Base-by-base conservation (phyloP, 1,139 yeast species). In the Candida sanyaensis region DNA sequence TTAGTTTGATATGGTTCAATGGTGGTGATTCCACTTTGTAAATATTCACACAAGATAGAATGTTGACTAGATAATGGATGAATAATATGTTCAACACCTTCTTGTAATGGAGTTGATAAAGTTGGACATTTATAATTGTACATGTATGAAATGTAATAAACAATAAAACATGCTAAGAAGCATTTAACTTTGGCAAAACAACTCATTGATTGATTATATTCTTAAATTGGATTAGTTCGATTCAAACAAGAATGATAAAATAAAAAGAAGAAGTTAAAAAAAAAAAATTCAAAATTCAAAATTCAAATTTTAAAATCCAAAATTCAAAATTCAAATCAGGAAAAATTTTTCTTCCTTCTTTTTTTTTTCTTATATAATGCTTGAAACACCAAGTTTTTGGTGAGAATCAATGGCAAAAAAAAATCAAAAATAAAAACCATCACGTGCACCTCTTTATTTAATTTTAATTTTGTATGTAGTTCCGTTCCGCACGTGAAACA, bases 71-170 rank as follows among this genome's bases (percentile, higher is more conserved):
- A 77, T 52, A 73, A 66, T 45, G 80, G 80, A 55, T 73, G 78
- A 55, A 71, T 60, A 44, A 70, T 64, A 21, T 53, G 44, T 45
- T 65, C 59, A 50, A 61, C 61, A 31, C 60, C 64, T 48, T 67
- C 65, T 27, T 69, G 61, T 13, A 68, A 55, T 55, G 68, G 69
- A 47, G 65, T 58, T 9, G 38, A 36, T 53, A 72, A 66, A 38
- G 64, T 56, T 44, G 64, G 68, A 61, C 80, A 75, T 58, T 75
- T 75, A 64, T 71, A 75, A 40, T 66, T 59, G 56, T 63, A 63
- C 56, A 75, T 71, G 61, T 75, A 75, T 30, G 68, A 52, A 37
- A 69, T 56, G 60, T 75, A 75, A 44, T 71, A 53, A 37, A 67
- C 60, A 45, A 72, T 52, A 47, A 70, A 56, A 43, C 67, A 58